These are phyloP conservation scores for Phytophthora colocasiae DNA, from an alignment of 352 stramenopile species.

Conservation along the genomic window DNA sequence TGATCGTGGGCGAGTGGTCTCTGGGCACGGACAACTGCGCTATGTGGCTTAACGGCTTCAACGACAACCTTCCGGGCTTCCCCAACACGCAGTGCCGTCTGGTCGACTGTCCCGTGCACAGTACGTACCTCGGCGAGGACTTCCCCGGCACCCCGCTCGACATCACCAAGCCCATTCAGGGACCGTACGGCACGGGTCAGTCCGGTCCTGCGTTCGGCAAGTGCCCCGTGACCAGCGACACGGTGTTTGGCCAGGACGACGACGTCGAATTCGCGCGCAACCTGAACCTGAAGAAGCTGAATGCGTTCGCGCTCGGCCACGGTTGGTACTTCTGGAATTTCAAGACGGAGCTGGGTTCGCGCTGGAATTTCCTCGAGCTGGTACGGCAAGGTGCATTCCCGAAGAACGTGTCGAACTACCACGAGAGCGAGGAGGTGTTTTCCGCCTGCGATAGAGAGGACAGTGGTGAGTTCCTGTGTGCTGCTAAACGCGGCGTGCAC, in stretches of 20 bases:
- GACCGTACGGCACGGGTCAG: constrained; percentile 1
- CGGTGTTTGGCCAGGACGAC: background rate
- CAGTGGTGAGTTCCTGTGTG: background rate
- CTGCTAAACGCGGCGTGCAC: background rate
- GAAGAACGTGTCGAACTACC: constrained; percentile 68
- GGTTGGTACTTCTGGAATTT: constrained; percentile 92
- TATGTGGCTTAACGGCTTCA: constrained; percentile 1
- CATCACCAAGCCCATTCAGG: background rate
- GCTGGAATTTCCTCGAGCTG: constrained; percentile 88
- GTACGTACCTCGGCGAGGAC: background rate
- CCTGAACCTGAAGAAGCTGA: constrained; percentile 91
- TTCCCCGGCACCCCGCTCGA: background rate
- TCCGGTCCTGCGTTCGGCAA: background rate
- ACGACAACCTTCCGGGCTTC: background rate
- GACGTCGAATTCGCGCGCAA: constrained; percentile 31
- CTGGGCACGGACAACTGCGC: background rate
- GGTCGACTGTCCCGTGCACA: background rate
- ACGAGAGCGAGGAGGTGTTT: constrained; percentile 34
- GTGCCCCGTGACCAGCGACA: background rate
- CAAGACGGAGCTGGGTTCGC: constrained; percentile 56
- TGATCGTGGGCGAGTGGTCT: background rate
- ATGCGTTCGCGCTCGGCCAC: constrained; percentile 89
- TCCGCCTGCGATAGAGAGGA: constrained; percentile 1
- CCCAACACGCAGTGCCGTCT: background rate
- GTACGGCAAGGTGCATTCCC: constrained; percentile 59